Base-by-base conservation (phyloP, 83 land plant genomes). In the Larix sibirica region DNA sequence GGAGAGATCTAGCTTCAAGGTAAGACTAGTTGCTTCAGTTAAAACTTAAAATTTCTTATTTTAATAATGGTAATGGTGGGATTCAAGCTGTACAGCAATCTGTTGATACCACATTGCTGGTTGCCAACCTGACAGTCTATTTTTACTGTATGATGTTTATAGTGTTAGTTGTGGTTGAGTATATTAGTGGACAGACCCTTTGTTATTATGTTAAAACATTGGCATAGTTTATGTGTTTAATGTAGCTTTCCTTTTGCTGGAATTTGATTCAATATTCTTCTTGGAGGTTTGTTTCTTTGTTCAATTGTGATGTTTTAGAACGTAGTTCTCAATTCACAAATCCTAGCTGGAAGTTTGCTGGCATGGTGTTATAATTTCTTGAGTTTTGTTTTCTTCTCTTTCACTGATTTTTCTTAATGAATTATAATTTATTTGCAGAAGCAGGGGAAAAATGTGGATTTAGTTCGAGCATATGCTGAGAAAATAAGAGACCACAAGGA, bases 401-500 rank as follows among this genome's bases (percentile, higher is more conserved):
- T 2, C 17, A 69, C 38, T 69, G 10, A 36, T 70, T 68, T 28
- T 16, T 68, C 13, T 65, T 65, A 23, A 63, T 68, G 56, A 9
- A 50, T 33, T 38, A 18, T 38, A n/a, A 36, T 47, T 40, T 28
- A 7, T 74, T 69, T 90, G 83, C 91, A 95, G 96, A 92, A 94
- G 82, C 91, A 88, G 82, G 87, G 83, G 80, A 95, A 97, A 79
- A 94, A 91, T 82, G 90, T 93, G 7, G 91, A 89, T 75, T 84
- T 90, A n/a, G 93, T 87, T 50, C 94, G 92, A 83, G 58, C 90
- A 33, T 96, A 96, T 84, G 98, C 98, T 21, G 99, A 97, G 86
- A 97, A 90, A 81, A 90, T 96, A 80, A 89, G 99, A 83, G 99
- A 97, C 78, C 98, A 97, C 81, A 97, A 97, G 89, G 89, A 90